Percentiles rank a stretch among this genome's conserved stretches.
phyloP scores from a whole-genome alignment of 345 rosid species.

The Moringa oleifera region DNA sequence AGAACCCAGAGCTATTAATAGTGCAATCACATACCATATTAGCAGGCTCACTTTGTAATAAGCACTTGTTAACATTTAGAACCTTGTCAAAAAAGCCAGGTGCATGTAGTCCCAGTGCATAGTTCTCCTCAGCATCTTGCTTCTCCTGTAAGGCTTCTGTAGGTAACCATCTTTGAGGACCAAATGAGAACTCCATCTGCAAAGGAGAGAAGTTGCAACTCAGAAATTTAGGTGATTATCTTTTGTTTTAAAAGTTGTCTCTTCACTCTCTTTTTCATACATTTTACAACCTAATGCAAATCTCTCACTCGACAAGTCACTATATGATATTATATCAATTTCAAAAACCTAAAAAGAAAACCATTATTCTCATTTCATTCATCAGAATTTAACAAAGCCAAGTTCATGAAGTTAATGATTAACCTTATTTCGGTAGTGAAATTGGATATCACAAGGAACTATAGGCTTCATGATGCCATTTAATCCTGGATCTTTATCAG shows the following conservation, averaged over 20 bases:
- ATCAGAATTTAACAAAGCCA: background rate
- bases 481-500: slow-evolving; percentile 37
- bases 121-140: slow-evolving; percentile 41
- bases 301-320: background rate
- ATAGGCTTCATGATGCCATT: slow-evolving; percentile 59
- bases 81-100: slow-evolving; percentile 93
- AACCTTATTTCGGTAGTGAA: slow-evolving; percentile 88
- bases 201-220: slow-evolving; percentile 11
- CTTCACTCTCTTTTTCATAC: background rate
- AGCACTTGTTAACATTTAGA: slow-evolving; percentile 67
- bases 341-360: background rate
- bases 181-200: slow-evolving; percentile 96
- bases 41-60: slow-evolving; percentile 81
- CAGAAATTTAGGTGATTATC: background rate
- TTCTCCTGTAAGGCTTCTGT: slow-evolving; percentile 48
- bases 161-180: slow-evolving; percentile 77
- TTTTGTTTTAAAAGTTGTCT: background rate
- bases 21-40: slow-evolving; percentile 46
- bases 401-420: slow-evolving; percentile 1
- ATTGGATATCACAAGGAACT: slow-evolving; percentile 74
- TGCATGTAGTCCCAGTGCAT: slow-evolving; percentile 82
- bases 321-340: background rate
- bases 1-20: background rate
- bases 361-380: background rate
- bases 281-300: background rate